These are phyloP conservation scores for Larix kaempferi DNA, from an alignment of 75 land plant species.

Conservation along the genomic window DNA sequence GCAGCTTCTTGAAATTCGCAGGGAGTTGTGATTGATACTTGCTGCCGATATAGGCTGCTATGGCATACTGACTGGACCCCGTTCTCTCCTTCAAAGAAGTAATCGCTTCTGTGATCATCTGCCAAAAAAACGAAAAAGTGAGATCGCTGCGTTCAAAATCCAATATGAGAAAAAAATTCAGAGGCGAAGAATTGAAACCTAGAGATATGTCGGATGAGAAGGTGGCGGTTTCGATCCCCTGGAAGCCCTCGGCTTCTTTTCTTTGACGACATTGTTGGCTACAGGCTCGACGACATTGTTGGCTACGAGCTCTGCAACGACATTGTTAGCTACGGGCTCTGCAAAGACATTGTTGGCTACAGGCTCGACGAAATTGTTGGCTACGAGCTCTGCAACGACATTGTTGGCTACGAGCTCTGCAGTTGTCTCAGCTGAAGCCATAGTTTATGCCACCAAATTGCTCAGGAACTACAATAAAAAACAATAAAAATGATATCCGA, in stretches of 20 bases:
- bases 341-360: no score
- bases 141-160: neutral
- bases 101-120: slow-evolving; percentile 87
- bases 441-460: no score
- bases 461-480: no score
- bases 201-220: slow-evolving; percentile 62
- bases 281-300: no score
- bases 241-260: slow-evolving; percentile 12
- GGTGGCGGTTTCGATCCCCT: slow-evolving; percentile 41
- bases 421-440: neutral
- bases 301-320: slow-evolving; percentile 11
- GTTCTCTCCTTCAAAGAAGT: slow-evolving; percentile 65
- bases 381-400: no score
- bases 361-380: no score
- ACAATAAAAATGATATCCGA: no score
- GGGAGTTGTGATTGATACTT: slow-evolving; percentile 54
- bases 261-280: neutral
- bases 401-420: slow-evolving; percentile 13
- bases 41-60: slow-evolving; percentile 65
- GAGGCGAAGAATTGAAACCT: slow-evolving; percentile 16
- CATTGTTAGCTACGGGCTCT: no score
- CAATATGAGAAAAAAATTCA: neutral
- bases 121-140: neutral
- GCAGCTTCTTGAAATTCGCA: slow-evolving; percentile 67
- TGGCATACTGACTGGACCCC: slow-evolving; percentile 86